Base-by-base conservation (phyloP, 1,284 basidiomycete species). In the Puccinia novopanici region DNA sequence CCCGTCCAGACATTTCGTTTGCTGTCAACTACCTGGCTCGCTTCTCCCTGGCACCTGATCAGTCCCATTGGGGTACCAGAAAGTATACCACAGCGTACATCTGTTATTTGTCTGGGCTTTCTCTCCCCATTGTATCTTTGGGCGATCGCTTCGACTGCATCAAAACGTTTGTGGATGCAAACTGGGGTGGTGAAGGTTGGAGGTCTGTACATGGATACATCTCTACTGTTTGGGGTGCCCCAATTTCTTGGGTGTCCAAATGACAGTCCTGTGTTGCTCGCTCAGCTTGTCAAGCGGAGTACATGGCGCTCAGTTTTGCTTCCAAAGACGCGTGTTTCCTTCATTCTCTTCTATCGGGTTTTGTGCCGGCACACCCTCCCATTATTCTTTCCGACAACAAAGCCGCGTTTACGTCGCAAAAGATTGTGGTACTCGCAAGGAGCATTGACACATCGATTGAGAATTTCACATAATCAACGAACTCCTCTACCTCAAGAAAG, bases 381-480 rank as follows among this genome's bases (percentile, higher is more conserved):
- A 19, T 19, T n/a, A n/a, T n/a, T n/a, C n/a, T n/a, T n/a, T n/a
- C n/a, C n/a, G n/a, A n/a, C n/a, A n/a, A n/a, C n/a, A 2, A 15
- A 4, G 4, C 37, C 17, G 15, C 15, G 8, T 34, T 30, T 54
- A 3, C 57, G 50, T 22, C 27, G 57, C 52, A 73, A 73, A 17
- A 27, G 52, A 57, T 19, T 34, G 10, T 30, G 48, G 27, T 73
- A 52, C 27, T n/a, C 45, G 15, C 3, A 73, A 73, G 24, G 27
- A 48, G 2, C 27, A 45, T 34, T 13, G 27, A 27, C 71, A 73
- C 27, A 34, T 73, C 9, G 71, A 27, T 22, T 15, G 24, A 4
- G 71, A 73, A 22, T 73, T 54, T 57, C 24, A 73, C 12, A 5
- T 48, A 24, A 55, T 73, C 12, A 57, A 73, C 40, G 50, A 73